phyloP scores from a whole-genome alignment of 2,329 filamentous ascomycete species.

The Fusarium sp. region DNA sequence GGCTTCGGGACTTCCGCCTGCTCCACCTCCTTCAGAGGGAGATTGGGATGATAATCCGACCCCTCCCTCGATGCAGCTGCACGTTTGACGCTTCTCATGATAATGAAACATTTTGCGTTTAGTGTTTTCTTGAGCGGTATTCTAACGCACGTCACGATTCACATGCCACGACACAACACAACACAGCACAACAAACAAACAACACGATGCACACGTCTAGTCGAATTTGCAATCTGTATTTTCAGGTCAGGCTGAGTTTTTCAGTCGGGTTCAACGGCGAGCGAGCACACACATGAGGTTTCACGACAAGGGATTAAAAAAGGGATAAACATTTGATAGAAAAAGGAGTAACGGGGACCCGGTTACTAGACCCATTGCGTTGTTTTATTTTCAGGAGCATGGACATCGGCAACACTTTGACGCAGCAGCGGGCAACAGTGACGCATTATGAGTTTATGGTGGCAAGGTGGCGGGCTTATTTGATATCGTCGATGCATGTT shows the following conservation, averaged over 20 bases:
- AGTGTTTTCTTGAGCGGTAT: constrained; percentile 3
- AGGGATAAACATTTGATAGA: constrained; percentile 31
- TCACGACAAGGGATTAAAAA: constrained; percentile 18
- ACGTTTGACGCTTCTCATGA: constrained; percentile 9
- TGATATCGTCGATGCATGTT: constrained; percentile 24
- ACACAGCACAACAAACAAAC: neutral
- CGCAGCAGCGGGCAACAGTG: constrained; percentile 23
- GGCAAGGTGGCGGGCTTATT: constrained; percentile 2
- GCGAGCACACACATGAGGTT: constrained; percentile 29
- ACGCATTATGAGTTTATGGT: constrained; percentile 24
- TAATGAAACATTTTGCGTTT: constrained; percentile 26
- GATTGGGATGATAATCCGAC: neutral
- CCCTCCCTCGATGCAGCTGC: neutral
- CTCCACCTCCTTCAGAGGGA: constrained; percentile 10
- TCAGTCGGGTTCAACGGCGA: constrained; percentile 14
- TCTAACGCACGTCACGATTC: constrained; percentile 20
- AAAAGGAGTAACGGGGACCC: constrained; percentile 28
- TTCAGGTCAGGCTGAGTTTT: constrained; percentile 23
- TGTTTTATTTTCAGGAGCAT: constrained; percentile 15
- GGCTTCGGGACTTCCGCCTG: neutral
- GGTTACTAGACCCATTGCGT: constrained; percentile 21
- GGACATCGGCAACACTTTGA: constrained; percentile 11
- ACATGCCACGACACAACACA: neutral
- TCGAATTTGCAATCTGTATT: constrained; percentile 31
- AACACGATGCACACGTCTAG: constrained; percentile 13